A percentile compares a stretch with the other conserved stretches of the same genome.
phyloP scores from a whole-genome alignment of 345 rosid species.

The Populus tremula region DNA sequence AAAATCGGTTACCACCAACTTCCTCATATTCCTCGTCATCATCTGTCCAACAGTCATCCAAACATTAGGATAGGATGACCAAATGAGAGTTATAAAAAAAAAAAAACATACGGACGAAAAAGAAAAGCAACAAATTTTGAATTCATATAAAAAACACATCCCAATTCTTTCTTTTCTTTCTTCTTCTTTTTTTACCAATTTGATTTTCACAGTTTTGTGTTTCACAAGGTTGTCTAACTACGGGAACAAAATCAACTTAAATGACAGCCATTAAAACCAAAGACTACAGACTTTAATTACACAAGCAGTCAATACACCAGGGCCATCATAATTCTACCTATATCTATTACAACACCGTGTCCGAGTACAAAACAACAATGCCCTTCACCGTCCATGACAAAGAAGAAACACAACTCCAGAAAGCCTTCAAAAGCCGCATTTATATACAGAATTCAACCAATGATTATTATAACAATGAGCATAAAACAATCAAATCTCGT shows the following conservation, averaged over 20 bases:
- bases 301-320: neutral
- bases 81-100: neutral
- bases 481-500: neutral
- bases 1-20: constrained; percentile 59
- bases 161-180: neutral
- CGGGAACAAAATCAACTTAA: neutral
- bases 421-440: neutral
- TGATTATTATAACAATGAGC: neutral
- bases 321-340: neutral
- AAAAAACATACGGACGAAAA: neutral
- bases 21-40: constrained; percentile 87
- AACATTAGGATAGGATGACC: neutral
- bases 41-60: constrained; percentile 35
- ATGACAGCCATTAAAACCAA: neutral
- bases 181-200: neutral
- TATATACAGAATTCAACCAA: neutral
- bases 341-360: neutral
- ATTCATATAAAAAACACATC: no score
- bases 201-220: neutral
- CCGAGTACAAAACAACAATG: neutral
- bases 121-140: neutral
- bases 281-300: neutral
- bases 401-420: neutral
- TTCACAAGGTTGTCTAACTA: neutral
- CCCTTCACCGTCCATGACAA: neutral